Evolutionary conservation across 2,329 filamentous ascomycete species (phyloP).

Genomic region (Cadophora sp.): DNA sequence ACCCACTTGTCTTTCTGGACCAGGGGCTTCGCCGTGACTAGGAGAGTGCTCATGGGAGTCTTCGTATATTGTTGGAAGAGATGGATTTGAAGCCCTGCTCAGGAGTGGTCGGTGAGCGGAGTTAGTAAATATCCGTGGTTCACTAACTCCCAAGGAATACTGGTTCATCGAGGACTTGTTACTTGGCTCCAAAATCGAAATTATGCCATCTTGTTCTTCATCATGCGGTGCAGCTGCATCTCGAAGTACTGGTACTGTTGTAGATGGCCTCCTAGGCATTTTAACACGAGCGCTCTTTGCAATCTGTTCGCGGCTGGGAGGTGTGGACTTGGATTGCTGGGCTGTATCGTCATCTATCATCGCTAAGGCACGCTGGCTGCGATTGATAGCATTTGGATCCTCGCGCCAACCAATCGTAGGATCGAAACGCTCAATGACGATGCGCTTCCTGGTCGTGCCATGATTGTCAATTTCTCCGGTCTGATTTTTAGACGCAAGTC

Average conservation of each 20-base stretch:
- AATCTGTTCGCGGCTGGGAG: conserved; percentile 34
- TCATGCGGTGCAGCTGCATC: background rate
- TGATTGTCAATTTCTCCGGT: background rate
- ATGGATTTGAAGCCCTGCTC: background rate
- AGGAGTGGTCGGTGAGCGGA: background rate
- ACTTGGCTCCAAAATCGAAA: background rate
- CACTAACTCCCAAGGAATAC: background rate
- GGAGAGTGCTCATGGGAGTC: background rate
- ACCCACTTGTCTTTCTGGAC: background rate
- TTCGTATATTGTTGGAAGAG: conserved; percentile 14
- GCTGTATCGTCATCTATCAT: background rate
- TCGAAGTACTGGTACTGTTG: conserved; percentile 31
- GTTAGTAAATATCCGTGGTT: background rate
- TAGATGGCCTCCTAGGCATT: conserved; percentile 30
- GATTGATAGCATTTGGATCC: background rate
- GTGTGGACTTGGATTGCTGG: conserved; percentile 12
- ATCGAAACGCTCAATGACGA: conserved; percentile 33
- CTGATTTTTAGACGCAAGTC: background rate
- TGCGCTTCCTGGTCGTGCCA: background rate
- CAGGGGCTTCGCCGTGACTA: background rate
- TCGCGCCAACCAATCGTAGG: conserved; percentile 29
- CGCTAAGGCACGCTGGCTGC: conserved; percentile 5
- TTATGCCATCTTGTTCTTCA: background rate
- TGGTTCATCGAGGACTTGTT: background rate
- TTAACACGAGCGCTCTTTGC: conserved; percentile 38